Conservation (phyloP, 2,329 filamentous ascomycete genomes). For the Pseudofabraea citricarpa region DNA sequence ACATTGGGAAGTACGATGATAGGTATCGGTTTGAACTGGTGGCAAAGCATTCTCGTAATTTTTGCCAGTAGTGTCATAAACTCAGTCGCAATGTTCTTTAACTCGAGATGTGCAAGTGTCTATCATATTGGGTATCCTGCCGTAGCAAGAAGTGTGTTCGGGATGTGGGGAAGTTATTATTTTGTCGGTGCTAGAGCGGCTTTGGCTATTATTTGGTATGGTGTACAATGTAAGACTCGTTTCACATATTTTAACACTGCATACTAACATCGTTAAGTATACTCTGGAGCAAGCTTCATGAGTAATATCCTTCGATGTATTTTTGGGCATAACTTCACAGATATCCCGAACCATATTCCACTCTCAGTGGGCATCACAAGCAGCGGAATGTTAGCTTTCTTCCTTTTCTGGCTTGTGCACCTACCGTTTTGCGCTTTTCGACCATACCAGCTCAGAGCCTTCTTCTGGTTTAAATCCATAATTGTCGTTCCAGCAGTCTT, state of each 20-base stretch:
- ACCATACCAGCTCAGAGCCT: constrained; percentile 37
- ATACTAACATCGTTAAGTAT: no score
- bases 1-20: constrained; percentile 34
- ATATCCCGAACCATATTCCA: constrained; percentile 34
- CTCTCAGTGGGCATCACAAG: constrained; percentile 33
- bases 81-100: constrained; percentile 39
- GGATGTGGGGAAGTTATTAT: constrained; percentile 38
- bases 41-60: constrained; percentile 38
- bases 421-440: constrained; percentile 40
- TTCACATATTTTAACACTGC: no score
- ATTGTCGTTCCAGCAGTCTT: constrained; percentile 33
- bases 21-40: constrained; percentile 40
- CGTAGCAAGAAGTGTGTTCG: constrained; percentile 33
- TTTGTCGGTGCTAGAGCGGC: constrained; percentile 36
- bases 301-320: constrained; percentile 39
- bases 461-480: constrained; percentile 40
- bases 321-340: constrained; percentile 33
- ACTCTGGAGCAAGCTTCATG: constrained; percentile 44
- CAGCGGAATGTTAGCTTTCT: constrained; percentile 39
- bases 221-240: constrained; percentile 60
- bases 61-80: constrained; percentile 37
- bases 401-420: constrained; percentile 51
- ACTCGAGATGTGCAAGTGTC: constrained; percentile 35
- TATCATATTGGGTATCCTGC: constrained; percentile 38
- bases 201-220: constrained; percentile 51